Base-by-base conservation (phyloP, 306 rosid species). In the Pterocarpus santalinus region DNA sequence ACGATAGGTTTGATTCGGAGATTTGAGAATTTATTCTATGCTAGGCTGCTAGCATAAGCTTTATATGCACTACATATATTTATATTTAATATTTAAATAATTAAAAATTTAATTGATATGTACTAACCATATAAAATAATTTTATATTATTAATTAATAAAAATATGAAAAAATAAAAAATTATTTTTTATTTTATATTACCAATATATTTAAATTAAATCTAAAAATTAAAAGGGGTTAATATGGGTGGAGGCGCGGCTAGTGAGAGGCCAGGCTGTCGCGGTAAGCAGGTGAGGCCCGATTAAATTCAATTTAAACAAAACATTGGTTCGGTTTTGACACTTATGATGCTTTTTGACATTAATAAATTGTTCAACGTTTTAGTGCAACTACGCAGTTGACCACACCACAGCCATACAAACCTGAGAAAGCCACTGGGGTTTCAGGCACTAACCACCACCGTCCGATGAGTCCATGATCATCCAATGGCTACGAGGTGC, bases 401-500 rank as follows among this genome's bases (percentile, higher is more conserved):
- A 51, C 57, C 57, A 51, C 67, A 70, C 66, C 46, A 34, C 46
- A 52, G 65, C 74, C 79, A 56, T 10, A 64, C 72, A 84, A 81
- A 76, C 70, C 34, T 52, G 39, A 52, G 35, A 41, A 55, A 51
- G 14, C 16, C 8, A 53, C 30, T 41, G 58, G 33, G 49, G 43
- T n/a, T 14, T 1, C 4, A 44, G 34, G 56, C 51, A 67, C 16
- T 5, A 8, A 3, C 32, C 7, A 2, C 1, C 2, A 58, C 69
- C 76, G 79, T 86, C 3, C 0, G 73, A 69, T 69, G n/a, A 65
- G 72, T 65, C 64, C 8, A 65, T 28, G 5, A 22, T 41, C 22
- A 86, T 83, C 87, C 47, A 75, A 70, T 49, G 85, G 85, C 84
- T 51, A 61, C 65, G 32, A 39, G 73, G 61, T 61, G 67, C 0